Percentiles rank a stretch among this genome's conserved stretches.
phyloP scores from a whole-genome alignment of 768 basidiomycete species.

The Boletus rubescentipes region DNA sequence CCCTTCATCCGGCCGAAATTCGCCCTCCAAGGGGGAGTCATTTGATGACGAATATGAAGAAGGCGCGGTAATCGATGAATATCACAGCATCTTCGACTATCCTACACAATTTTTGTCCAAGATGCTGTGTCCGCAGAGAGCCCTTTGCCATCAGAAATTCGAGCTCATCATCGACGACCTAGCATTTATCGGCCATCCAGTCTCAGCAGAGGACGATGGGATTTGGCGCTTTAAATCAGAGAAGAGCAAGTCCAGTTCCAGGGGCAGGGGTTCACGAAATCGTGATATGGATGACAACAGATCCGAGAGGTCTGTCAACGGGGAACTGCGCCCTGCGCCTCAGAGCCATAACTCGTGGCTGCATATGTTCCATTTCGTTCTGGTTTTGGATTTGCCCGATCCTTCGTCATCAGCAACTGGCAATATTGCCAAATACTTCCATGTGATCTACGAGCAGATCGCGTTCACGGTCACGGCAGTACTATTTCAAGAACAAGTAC shows the following conservation, averaged over 20 bases:
- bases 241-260: conserved; percentile 46
- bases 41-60: conserved; percentile 35
- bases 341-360: conserved; percentile 49
- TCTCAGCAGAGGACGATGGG: conserved; percentile 72
- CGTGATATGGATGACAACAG: conserved; percentile 36
- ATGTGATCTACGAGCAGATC: conserved; percentile 86
- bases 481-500: conserved; percentile 86
- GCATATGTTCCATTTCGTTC: conserved; percentile 79
- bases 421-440: conserved; percentile 76
- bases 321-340: conserved; percentile 29
- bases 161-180: conserved; percentile 90
- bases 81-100: conserved; percentile 76
- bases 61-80: conserved; percentile 45
- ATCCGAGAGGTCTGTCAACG: conserved; percentile 35
- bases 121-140: conserved; percentile 72
- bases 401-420: conserved; percentile 82
- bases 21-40: conserved; percentile 47
- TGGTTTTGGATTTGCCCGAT: conserved; percentile 88
- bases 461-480: conserved; percentile 91
- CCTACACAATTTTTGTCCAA: conserved; percentile 77
- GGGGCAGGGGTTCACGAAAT: conserved; percentile 58
- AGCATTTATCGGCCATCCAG: conserved; percentile 93
- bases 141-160: conserved; percentile 92
- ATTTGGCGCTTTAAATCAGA: conserved; percentile 75
- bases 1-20: conserved; percentile 49